Conservation (phyloP, 192 early-diverging fungal species). For the Cetraspora pellucida region DNA sequence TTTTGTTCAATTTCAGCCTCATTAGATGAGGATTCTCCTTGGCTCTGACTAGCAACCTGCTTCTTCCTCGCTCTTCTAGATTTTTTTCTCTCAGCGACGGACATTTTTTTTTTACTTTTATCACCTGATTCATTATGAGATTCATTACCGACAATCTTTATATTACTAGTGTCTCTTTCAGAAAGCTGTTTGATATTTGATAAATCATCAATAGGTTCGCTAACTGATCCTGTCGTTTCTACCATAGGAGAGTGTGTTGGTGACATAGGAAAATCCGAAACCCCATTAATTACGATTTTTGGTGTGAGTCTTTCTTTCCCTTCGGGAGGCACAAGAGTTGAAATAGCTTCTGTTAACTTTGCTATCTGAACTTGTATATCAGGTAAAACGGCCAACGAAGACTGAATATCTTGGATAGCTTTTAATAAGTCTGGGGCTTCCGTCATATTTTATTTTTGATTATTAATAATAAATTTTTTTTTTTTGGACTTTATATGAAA, state of each 20-base stretch:
- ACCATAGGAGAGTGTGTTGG: not conserved
- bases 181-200: not conserved
- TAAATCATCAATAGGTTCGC: no score
- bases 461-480: not conserved
- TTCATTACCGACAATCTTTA: not conserved
- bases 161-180: not conserved
- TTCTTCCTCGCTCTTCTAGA: not conserved
- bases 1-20: not conserved
- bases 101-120: not conserved
- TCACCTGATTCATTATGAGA: not conserved
- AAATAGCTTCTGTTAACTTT: constrained; percentile 8
- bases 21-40: not conserved
- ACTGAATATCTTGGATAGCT: constrained; percentile 8
- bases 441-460: not conserved
- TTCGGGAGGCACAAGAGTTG: not conserved
- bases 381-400: constrained; percentile 13
- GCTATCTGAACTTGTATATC: not conserved
- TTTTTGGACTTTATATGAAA: no score
- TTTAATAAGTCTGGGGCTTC: not conserved
- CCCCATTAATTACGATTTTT: not conserved
- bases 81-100: constrained; percentile 8
- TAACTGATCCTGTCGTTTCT: not conserved
- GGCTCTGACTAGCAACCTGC: not conserved
- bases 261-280: not conserved
- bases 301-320: not conserved